phyloP scores from a whole-genome alignment of 148 eudicot species.

The Drosera capensis region DNA sequence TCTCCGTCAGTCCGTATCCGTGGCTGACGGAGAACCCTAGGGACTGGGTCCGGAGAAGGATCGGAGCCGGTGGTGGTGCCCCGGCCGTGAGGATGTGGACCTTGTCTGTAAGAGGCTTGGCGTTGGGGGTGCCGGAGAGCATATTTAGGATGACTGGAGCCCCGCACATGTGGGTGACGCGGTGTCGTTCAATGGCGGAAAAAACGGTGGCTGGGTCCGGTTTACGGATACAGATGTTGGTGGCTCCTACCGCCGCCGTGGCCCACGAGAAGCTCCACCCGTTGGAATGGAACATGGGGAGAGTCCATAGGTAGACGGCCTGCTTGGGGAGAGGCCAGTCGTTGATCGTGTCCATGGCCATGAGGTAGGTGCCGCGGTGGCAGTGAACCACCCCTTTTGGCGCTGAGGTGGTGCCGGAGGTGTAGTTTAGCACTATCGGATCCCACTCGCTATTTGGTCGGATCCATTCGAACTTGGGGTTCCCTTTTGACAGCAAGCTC shows the following conservation, averaged over 20 bases:
- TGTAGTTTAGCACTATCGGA: slow-evolving; percentile 20
- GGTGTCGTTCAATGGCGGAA: slow-evolving; percentile 6
- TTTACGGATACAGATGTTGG: slow-evolving; percentile 10
- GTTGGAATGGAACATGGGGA: slow-evolving; percentile 22
- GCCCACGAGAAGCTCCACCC: slow-evolving; percentile 26
- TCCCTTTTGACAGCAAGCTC: slow-evolving; percentile 5
- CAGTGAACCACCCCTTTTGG: slow-evolving; percentile 24
- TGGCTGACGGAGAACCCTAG: slow-evolving; percentile 11
- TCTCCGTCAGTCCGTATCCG: slow-evolving; percentile 17
- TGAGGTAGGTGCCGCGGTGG: slow-evolving; percentile 12
- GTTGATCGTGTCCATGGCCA: slow-evolving; percentile 3
- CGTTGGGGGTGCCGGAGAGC: slow-evolving; percentile 1
- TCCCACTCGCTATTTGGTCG: slow-evolving; percentile 17
- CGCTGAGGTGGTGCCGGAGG: slow-evolving; percentile 16
- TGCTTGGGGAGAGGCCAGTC: slow-evolving; percentile 14
- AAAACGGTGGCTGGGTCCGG: slow-evolving; percentile 3
- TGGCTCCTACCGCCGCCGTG: slow-evolving; percentile 14
- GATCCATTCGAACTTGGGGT: slow-evolving; percentile 9
- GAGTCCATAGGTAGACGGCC: slow-evolving; percentile 20
- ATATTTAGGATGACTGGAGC: slow-evolving; percentile 13
- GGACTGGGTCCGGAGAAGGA: slow-evolving; percentile 4
- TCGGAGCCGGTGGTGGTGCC: slow-evolving; percentile 8
- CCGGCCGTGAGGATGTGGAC: slow-evolving; percentile 13
- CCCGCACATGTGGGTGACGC: slow-evolving; percentile 20
- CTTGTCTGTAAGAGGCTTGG: neutral